These are phyloP conservation scores for Penicillium paxilli DNA, from an alignment of 495 filamentous ascomycete genomes.

Conservation along the genomic window DNA sequence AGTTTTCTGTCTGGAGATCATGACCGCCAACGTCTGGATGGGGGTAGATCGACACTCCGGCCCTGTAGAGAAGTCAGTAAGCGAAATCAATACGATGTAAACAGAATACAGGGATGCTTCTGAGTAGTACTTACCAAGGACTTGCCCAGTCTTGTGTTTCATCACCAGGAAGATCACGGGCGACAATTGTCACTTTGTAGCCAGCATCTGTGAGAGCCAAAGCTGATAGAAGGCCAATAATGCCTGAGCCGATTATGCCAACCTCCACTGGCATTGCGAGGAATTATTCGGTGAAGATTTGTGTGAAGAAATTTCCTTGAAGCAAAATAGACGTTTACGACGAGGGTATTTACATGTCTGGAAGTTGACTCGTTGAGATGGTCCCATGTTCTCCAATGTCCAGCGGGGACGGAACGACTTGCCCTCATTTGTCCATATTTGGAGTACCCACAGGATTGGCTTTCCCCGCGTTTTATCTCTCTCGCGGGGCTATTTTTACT, in stretches of 20 bases:
- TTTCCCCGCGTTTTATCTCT: background rate
- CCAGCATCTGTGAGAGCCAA: constrained; percentile 18
- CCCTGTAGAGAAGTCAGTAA: constrained; percentile 5
- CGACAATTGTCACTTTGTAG: constrained; percentile 21
- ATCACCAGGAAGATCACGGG: constrained; percentile 19
- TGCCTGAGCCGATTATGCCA: constrained; percentile 14
- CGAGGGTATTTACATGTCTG: background rate
- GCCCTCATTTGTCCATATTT: background rate
- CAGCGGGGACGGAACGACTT: background rate
- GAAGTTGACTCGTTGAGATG: background rate
- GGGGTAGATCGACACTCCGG: constrained; percentile 18
- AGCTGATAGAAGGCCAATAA: constrained; percentile 20
- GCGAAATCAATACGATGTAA: background rate
- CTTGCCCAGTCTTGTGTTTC: constrained; percentile 22
- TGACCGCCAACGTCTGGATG: constrained; percentile 10
- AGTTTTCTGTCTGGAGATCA: constrained; percentile 11
- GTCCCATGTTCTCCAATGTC: background rate
- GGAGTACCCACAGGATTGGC: too few species aligned
- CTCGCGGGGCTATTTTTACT: background rate
- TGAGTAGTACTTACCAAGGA: constrained; percentile 17
- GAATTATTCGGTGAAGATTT: background rate
- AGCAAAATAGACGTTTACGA: background rate
- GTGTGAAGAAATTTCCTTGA: background rate
- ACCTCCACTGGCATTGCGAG: constrained; percentile 17
- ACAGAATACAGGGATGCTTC: background rate